These are phyloP conservation scores for Calonectria pseudoreteaudii DNA, from an alignment of 2,329 filamentous ascomycete genomes.

Conservation along the genomic window DNA sequence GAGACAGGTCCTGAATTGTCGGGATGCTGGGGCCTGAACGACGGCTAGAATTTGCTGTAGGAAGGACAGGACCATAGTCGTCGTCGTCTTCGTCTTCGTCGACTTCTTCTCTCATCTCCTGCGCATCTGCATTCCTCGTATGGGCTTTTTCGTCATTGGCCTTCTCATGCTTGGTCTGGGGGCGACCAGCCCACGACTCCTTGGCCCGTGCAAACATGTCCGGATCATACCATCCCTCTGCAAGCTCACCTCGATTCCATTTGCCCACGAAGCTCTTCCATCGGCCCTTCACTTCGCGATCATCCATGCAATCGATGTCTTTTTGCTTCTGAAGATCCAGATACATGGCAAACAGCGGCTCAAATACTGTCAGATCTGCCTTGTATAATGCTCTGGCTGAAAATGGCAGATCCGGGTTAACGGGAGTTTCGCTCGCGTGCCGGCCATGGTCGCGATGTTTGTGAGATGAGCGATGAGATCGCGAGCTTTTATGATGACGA, in stretches of 20 bases:
- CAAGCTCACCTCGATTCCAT: constrained; percentile 92
- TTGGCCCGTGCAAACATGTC: constrained; percentile 66
- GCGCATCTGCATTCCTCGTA: constrained; percentile 15
- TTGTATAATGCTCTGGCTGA: constrained; percentile 75
- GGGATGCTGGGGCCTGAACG: constrained; percentile 73
- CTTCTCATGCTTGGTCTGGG: constrained; percentile 10
- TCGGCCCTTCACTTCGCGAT: constrained; percentile 81
- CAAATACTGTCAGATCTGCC: constrained; percentile 73
- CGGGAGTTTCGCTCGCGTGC: constrained; percentile 23
- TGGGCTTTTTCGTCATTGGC: constrained; percentile 27
- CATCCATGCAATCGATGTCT: constrained; percentile 74
- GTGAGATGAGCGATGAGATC: constrained; percentile 39
- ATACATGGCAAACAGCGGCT: constrained; percentile 83
- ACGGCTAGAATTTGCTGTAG: constrained; percentile 38
- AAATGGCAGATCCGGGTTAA: constrained; percentile 66
- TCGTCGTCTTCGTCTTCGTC: constrained; percentile 57
- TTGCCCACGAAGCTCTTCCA: constrained; percentile 95
- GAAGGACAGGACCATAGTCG: constrained; percentile 63
- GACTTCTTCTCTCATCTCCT: constrained; percentile 31
- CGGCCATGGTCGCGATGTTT: constrained; percentile 34
- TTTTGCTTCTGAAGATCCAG: constrained; percentile 88
- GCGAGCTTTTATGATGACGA: constrained; percentile 32
- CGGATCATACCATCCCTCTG: constrained; percentile 94
- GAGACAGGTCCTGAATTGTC: constrained; percentile 77
- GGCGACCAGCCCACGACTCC: constrained; percentile 38